Percentiles rank a stretch among this genome's conserved stretches.
Conservation (phyloP, 257 asterid species). For the Solanum phureja region DNA sequence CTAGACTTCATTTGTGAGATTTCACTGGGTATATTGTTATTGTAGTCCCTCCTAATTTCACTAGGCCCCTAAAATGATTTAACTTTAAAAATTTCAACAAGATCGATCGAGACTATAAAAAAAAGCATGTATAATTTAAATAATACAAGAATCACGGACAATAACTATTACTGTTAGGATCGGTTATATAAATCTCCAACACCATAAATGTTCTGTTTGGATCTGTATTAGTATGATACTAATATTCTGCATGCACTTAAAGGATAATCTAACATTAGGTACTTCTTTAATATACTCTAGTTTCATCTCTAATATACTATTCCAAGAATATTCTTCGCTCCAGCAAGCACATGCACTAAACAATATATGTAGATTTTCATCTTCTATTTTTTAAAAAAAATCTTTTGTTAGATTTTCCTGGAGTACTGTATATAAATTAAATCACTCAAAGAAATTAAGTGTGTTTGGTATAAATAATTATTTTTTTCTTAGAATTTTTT, state of each 20-base stretch:
- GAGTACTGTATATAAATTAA: neutral
- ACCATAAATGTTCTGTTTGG: neutral
- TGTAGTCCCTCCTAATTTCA: neutral
- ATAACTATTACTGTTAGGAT: neutral
- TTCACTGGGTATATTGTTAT: too few relatives aligned
- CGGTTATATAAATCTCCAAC: neutral
- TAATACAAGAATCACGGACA: neutral
- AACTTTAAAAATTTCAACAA: neutral
- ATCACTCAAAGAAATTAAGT: neutral
- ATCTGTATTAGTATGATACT: neutral
- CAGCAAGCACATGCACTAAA: neutral
- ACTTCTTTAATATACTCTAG: neutral
- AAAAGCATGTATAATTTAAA: neutral
- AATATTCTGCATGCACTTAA: neutral
- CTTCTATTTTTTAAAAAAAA: neutral
- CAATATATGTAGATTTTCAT: neutral
- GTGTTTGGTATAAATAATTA: neutral
- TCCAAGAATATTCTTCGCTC: neutral
- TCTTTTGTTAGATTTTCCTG: neutral
- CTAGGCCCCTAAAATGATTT: neutral
- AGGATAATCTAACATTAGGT: neutral
- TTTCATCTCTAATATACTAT: neutral
- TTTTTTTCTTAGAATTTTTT: neutral
- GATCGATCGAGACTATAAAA: neutral
- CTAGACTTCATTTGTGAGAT: too few relatives aligned